Evolutionary conservation across 768 basidiomycete genomes (phyloP), one percentile per base, ranked within the genome.

Genomic region (Collybiopsis luxurians): DNA sequence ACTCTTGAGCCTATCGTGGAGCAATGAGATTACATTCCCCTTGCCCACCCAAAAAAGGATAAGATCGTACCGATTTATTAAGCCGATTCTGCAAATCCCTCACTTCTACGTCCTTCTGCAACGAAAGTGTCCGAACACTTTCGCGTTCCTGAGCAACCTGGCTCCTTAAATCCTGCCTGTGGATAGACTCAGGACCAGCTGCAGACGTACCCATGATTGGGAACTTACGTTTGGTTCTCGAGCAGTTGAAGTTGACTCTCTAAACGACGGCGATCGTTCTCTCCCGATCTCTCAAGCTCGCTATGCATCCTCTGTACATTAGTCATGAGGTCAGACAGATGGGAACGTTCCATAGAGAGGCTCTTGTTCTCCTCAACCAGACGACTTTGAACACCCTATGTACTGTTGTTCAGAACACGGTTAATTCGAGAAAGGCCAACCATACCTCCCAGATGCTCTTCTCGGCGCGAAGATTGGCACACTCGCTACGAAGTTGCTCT

Each of bases 251-350:
- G 71, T 63, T 93, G 87, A 55, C 77, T 85, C 70, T 97, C 94
- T 31, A 95, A 73, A 7, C 92, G 83, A 13, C 84, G 77, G 19
- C 91, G 82, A 62, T 95, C 91, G 57, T 92, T 95, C 66, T 89
- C 86, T 5, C 87, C 85, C 0, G 89, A 89, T 49, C 86, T 81
- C 66, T 95, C 93, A 6, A 92, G 77, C 63, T 97, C 95, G 55
- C 83, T 84, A 63, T 93, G 91, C 85, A 97, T 93, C 65, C 83
- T 89, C 71, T 95, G 92, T 23, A 96, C 86, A 66, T 92, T 95
- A 24, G 80, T 76, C 84, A 96, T 92, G 26, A 97, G 78, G 67
- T 95, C 92, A 2, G 91, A 85, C 2, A 97, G 77, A 59, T 90
- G 88, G 0, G 92, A 86, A 10, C 93, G 85, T 65, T 97, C 95